Conservation (phyloP, 768 basidiomycete genomes). For the Obba rivulosa region DNA sequence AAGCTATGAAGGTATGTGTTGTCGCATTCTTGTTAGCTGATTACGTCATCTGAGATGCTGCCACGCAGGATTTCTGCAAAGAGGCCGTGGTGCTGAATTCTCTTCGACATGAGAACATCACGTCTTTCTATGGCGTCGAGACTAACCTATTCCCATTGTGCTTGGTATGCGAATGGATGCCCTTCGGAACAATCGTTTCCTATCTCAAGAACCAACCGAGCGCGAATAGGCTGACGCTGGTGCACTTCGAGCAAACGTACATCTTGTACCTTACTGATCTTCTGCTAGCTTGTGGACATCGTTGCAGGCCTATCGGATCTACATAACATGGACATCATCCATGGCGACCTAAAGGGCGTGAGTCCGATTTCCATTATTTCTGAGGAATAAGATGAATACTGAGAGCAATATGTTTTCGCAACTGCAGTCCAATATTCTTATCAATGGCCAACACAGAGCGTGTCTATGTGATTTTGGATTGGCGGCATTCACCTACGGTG, state of each 20-base stretch:
- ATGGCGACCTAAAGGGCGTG: constrained; percentile 6
- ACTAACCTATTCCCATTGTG: constrained; percentile 1
- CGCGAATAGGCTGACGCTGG: constrained; percentile 2
- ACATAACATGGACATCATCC: constrained; percentile 1
- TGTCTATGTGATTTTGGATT: constrained; percentile 8
- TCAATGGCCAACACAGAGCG: neutral
- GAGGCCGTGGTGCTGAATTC: constrained; percentile 5
- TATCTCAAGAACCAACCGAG: constrained; percentile 1
- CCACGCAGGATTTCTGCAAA: constrained; percentile 1
- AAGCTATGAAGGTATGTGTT: neutral
- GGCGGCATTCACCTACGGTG: neutral
- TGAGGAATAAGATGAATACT: neutral
- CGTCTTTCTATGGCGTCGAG: constrained; percentile 1
- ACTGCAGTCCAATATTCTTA: constrained; percentile 5
- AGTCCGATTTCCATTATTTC: neutral
- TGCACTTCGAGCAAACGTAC: too few relatives aligned
- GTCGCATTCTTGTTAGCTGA: too few relatives aligned
- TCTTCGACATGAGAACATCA: constrained; percentile 2
- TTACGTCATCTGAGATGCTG: neutral
- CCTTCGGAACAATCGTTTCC: constrained; percentile 1
- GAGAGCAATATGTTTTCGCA: neutral
- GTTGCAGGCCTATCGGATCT: neutral
- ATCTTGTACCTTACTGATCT: too few relatives aligned
- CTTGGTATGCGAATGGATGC: constrained; percentile 10
- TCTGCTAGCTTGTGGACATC: neutral